phyloP scores from a whole-genome alignment of 2,329 filamentous ascomycete species.

The Pseudocercospora fijiensis region DNA sequence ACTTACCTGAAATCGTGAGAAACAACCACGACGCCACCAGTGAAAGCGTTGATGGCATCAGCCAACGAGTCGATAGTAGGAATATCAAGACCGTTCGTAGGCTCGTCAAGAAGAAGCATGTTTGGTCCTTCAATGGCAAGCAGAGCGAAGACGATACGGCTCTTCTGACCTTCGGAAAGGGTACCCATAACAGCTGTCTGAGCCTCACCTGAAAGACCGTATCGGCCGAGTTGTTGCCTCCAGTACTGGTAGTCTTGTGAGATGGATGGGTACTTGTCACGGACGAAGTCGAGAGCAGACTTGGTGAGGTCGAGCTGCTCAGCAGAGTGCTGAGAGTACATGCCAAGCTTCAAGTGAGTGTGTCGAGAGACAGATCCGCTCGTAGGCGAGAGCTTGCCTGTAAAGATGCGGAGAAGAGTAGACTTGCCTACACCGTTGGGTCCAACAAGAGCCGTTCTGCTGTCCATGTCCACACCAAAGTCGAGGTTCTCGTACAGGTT shows the following conservation, averaged over 20 bases:
- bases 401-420: constrained; percentile 93
- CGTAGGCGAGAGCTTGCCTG: constrained; percentile 85
- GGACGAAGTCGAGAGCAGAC: constrained; percentile 94
- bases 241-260: constrained; percentile 99
- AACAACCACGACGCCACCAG: constrained; percentile 94
- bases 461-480: constrained; percentile 99
- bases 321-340: constrained; percentile 98
- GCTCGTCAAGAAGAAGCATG: constrained; percentile 97
- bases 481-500: constrained; percentile 96
- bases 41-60: constrained; percentile 95
- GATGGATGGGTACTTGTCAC: constrained; percentile 86
- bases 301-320: constrained; percentile 98
- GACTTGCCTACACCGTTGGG: constrained; percentile 99
- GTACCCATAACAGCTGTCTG: constrained; percentile 98
- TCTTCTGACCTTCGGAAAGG: constrained; percentile 95
- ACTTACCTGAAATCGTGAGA: constrained; percentile 97
- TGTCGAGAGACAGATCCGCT: constrained; percentile 80
- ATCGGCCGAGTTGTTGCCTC: constrained; percentile 93
- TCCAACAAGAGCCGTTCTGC: constrained; percentile 90
- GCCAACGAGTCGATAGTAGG: constrained; percentile 97
- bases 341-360: constrained; percentile 95
- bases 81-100: constrained; percentile 98
- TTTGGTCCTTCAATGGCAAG: constrained; percentile 94
- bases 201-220: constrained; percentile 87
- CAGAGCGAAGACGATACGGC: constrained; percentile 94